phyloP scores from a whole-genome alignment of 2,329 filamentous ascomycete species.

The Aureobasidium vineae region DNA sequence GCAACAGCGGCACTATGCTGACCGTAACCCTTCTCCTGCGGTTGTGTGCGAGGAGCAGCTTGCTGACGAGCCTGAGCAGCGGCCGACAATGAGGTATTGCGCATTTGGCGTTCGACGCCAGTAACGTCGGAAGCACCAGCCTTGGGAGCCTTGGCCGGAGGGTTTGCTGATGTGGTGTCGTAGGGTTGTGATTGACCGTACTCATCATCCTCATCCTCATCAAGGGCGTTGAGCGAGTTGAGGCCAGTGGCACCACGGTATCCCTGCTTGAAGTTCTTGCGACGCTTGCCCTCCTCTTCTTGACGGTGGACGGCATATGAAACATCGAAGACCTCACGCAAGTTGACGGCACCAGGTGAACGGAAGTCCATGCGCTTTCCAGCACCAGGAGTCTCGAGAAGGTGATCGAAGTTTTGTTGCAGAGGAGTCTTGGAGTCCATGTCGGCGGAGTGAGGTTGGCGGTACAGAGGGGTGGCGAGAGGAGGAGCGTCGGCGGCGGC shows the following conservation, averaged over 20 bases:
- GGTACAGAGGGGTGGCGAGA: conserved; percentile 64
- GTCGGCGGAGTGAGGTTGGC: conserved; percentile 52
- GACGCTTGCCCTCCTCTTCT: conserved; percentile 90
- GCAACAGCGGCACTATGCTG: conserved; percentile 85
- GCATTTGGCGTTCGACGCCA: conserved; percentile 82
- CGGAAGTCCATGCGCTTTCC: conserved; percentile 80
- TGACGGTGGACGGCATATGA: conserved; percentile 97
- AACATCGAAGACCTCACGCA: conserved; percentile 96
- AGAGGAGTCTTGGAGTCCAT: conserved; percentile 42
- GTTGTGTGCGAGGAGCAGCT: conserved; percentile 50
- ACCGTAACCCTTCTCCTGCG: conserved; percentile 67
- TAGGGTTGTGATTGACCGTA: conserved; percentile 59
- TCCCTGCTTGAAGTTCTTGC: conserved; percentile 76
- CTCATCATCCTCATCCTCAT: conserved; percentile 63
- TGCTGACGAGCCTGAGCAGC: conserved; percentile 61
- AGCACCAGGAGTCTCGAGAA: conserved; percentile 57
- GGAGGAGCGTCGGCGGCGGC: conserved; percentile 68
- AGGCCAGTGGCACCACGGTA: conserved; percentile 62
- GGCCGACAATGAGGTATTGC: conserved; percentile 72
- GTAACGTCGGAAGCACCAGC: conserved; percentile 58
- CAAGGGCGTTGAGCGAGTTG: conserved; percentile 62
- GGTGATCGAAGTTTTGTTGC: conserved; percentile 52
- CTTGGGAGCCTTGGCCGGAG: conserved; percentile 66
- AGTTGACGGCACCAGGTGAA: conserved; percentile 89
- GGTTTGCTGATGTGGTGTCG: conserved; percentile 48